phyloP scores from a whole-genome alignment of 768 basidiomycete genomes.

The Dioszegia aurantiaca region DNA sequence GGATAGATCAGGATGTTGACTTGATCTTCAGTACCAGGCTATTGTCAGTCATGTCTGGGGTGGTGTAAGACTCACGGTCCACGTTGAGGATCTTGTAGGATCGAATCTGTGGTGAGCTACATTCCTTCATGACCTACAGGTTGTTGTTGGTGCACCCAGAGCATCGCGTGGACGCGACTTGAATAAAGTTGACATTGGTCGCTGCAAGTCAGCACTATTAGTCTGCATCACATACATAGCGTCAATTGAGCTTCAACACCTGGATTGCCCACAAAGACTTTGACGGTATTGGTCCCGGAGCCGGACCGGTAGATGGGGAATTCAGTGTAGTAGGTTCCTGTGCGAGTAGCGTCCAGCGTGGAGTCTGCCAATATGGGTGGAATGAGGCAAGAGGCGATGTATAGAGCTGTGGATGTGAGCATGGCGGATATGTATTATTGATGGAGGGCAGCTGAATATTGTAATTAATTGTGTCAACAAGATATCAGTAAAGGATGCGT shows the following conservation, averaged over 20 bases:
- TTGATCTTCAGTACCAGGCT: slow-evolving; percentile 20
- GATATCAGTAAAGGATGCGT: slow-evolving; percentile 2
- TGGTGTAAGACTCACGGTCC: slow-evolving; percentile 21
- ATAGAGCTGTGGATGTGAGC: no score
- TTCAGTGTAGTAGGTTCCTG: slow-evolving; percentile 35
- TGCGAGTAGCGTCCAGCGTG: slow-evolving; percentile 17
- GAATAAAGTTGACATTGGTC: slow-evolving; percentile 44
- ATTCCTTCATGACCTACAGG: slow-evolving; percentile 20
- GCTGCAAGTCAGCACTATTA: slow-evolving; percentile 22
- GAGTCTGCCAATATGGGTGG: slow-evolving; percentile 10
- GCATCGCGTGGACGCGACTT: slow-evolving; percentile 36
- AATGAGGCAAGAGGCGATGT: not conserved
- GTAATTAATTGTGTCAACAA: no score
- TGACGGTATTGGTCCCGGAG: slow-evolving; percentile 42
- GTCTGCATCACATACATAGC: slow-evolving; percentile 32
- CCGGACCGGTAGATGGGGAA: slow-evolving; percentile 38
- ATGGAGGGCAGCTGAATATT: no score
- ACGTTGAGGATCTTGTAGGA: slow-evolving; percentile 18
- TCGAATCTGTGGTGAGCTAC: slow-evolving; percentile 2
- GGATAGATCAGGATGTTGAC: slow-evolving; percentile 33
- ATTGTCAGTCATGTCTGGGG: not conserved
- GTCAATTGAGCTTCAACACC: slow-evolving; percentile 40
- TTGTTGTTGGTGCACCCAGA: slow-evolving; percentile 8
- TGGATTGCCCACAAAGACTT: slow-evolving; percentile 31
- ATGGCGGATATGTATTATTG: no score